Percentiles rank a stretch among this genome's conserved stretches.
Evolutionary conservation across 2,329 filamentous ascomycete species (phyloP).

Genomic region (Pseudocercospora pini-densiflorae): DNA sequence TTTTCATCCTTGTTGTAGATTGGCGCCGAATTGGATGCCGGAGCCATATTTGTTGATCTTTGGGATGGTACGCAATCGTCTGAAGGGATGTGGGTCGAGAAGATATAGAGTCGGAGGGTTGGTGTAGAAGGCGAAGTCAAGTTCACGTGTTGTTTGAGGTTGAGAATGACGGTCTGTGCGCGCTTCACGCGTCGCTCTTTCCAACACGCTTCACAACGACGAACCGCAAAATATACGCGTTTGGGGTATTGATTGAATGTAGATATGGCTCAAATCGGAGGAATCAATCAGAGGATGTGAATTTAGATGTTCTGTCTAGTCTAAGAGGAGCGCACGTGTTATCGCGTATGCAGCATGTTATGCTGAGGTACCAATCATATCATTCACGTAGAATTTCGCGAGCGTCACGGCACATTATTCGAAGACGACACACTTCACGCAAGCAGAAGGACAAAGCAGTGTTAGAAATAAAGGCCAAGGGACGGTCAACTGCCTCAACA

Average conservation of each 20-base stretch:
- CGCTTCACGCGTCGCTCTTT: constrained; percentile 3
- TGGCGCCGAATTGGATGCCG: constrained; percentile 24
- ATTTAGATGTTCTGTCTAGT: not conserved
- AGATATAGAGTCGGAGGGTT: constrained; percentile 1
- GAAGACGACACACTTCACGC: not conserved
- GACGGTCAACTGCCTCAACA: not conserved
- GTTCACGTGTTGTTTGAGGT: constrained; percentile 1
- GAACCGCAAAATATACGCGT: not conserved
- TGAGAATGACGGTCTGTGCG: not conserved
- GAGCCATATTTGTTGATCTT: constrained; percentile 24
- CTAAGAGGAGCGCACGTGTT: not conserved
- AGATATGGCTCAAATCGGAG: not conserved
- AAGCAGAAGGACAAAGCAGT: not conserved
- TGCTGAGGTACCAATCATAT: not conserved
- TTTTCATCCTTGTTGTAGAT: constrained; percentile 78
- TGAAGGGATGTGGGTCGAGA: constrained; percentile 2
- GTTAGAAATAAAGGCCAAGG: not conserved
- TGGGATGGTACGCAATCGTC: not conserved
- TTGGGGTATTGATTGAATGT: not conserved
- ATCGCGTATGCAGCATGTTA: not conserved
- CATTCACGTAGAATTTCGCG: not conserved
- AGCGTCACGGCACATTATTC: not conserved
- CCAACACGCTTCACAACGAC: not conserved
- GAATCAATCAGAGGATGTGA: not conserved
- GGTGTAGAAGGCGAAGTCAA: constrained; percentile 1